Conservation (phyloP, 73 alveolate genomes). For the Durusdinium trenchii region DNA sequence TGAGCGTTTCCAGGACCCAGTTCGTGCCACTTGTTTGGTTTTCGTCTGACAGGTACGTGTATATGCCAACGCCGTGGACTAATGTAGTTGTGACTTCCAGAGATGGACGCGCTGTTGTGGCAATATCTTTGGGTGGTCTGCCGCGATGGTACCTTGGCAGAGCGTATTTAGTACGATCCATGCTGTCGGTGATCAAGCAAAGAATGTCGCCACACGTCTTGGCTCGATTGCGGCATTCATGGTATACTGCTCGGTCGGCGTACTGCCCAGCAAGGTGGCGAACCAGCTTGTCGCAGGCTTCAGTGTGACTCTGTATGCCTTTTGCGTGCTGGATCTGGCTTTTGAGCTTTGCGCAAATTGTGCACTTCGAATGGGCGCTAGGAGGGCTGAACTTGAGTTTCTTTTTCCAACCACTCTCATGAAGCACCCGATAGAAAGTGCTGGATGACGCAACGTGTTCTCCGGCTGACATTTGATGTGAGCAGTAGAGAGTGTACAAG, state of each 20-base stretch:
- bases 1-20: neutral
- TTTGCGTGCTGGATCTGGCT: neutral
- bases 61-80: neutral
- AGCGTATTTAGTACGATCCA: neutral
- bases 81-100: neutral
- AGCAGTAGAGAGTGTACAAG: neutral
- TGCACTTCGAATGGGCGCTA: neutral
- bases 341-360: neutral
- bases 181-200: neutral
- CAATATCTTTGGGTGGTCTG: neutral
- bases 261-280: constrained; percentile 6
- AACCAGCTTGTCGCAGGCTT: neutral
- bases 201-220: neutral
- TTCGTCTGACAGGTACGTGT: neutral
- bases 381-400: neutral
- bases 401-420: constrained; percentile 36
- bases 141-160: neutral
- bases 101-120: neutral
- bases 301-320: neutral
- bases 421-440: constrained; percentile 9
- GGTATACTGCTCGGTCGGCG: neutral
- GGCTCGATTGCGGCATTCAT: neutral
- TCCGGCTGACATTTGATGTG: neutral
- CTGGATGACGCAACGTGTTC: neutral
- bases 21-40: neutral